Evolutionary conservation across 306 rosid genomes (phyloP), one percentile per base, ranked within the genome.

Genomic region (Adenanthera pavonina): DNA sequence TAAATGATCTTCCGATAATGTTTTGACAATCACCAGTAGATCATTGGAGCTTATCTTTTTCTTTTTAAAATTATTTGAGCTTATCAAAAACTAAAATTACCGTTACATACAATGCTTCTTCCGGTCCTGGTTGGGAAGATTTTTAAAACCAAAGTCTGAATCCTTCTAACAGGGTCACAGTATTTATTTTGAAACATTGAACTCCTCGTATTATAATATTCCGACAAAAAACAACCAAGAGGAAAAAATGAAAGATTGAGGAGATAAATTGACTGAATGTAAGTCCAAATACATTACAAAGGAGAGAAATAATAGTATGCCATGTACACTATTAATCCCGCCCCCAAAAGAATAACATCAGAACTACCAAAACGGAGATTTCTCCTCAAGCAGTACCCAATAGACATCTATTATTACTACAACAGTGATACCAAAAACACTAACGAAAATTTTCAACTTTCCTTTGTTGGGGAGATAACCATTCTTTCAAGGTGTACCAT

Each of bases 281-380:
- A 53, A 76, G 82, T 76, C 81, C 86, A 41, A 76, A 72, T 76
- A 68, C 85, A 79, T 72, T 88, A 85, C 83, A 83, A 5, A 49
- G 17, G 41, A 20, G 41, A n/a, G n/a, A 12, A 60, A 17, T 33
- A 75, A 75, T 82, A 82, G 79, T 82, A 44, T 69, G 77, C 67
- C 78, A 81, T 68, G 81, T 83, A 83, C 71, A 78, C 82, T 81
- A 81, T 79, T 83, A 69, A 85, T 64, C 72, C 85, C 72, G 78
- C 76, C 77, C 82, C 84, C 30, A 86, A 90, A 25, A 87, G 91
- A 86, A 92, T 86, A 85, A 80, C 78, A 86, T 51, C 75, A 84
- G 86, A 79, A 83, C 83, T 86, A 88, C 85, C 90, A 87, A 88
- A 82, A 84, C 70, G 90, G 85, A 77, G 90, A 87, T 84, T 84